phyloP scores from a whole-genome alignment of 1,284 basidiomycete species.

The Exobasidium rhododendri region DNA sequence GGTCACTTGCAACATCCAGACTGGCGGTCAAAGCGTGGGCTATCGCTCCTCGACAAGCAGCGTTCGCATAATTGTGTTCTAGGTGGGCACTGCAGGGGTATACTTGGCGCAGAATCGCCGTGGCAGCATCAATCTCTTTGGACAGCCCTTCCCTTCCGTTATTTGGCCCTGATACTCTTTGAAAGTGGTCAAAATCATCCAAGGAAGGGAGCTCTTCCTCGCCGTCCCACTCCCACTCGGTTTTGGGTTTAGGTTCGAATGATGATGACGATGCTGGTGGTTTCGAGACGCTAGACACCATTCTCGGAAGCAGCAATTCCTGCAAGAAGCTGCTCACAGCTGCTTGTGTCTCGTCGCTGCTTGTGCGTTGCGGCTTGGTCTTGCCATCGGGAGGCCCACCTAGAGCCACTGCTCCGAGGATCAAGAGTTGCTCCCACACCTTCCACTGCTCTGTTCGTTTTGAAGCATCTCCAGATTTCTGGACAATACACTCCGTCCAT shows the following conservation, averaged over 20 bases:
- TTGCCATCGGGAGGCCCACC: constrained; percentile 1
- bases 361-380: neutral
- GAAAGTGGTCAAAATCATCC: constrained; percentile 21
- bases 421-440: constrained; percentile 47
- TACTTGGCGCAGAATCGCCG: neutral
- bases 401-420: constrained; percentile 34
- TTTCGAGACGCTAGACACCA: neutral
- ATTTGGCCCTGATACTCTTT: no score
- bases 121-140: neutral
- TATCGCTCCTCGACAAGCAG: neutral
- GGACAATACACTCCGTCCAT: constrained; percentile 18
- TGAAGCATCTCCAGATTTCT: neutral
- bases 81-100: constrained; percentile 8
- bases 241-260: constrained; percentile 2
- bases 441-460: constrained; percentile 22
- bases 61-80: neutral
- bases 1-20: constrained; percentile 2
- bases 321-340: constrained; percentile 29
- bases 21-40: constrained; percentile 16
- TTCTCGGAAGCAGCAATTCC: constrained; percentile 29
- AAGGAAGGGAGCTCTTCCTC: constrained; percentile 40
- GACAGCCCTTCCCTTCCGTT: neutral
- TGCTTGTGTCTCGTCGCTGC: constrained; percentile 27
- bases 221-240: constrained; percentile 52
- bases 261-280: neutral